Evolutionary conservation across 169 alveolate genomes (phyloP).

Genomic region (Cryptosporidium tyzzeri): DNA sequence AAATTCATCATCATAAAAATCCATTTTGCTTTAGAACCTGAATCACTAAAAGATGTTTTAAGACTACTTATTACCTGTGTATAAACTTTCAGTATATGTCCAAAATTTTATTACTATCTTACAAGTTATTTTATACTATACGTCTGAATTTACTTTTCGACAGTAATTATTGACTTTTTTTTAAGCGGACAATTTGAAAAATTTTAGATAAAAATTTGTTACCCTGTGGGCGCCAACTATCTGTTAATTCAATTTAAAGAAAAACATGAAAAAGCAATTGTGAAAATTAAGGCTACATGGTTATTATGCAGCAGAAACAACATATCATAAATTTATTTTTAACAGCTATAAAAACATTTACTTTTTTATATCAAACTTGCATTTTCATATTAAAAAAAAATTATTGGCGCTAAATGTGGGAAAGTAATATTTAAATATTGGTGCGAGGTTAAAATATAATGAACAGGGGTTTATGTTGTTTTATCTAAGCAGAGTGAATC

Average conservation of each 20-base stretch:
- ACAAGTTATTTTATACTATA: neutral
- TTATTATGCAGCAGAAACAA: neutral
- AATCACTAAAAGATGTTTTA: no score
- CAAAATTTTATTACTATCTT: neutral
- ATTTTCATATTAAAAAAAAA: neutral
- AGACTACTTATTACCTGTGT: neutral
- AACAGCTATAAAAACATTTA: neutral
- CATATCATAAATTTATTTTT: neutral
- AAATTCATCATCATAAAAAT: conserved; percentile 50
- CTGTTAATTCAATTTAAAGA: neutral
- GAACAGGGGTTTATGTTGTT: neutral
- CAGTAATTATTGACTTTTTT: neutral
- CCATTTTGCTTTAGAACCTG: conserved; percentile 9
- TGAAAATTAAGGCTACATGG: no score
- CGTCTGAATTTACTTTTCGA: neutral
- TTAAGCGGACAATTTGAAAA: neutral
- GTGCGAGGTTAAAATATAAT: neutral
- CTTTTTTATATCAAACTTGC: neutral
- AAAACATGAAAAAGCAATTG: neutral
- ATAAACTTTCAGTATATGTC: neutral
- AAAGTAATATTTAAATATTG: neutral
- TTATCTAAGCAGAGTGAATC: neutral
- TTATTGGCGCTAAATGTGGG: conserved; percentile 23
- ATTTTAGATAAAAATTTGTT: neutral
- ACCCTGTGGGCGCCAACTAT: neutral